Conservation (phyloP, 2,329 filamentous ascomycete species). For the Neonectria neomacrospora region DNA sequence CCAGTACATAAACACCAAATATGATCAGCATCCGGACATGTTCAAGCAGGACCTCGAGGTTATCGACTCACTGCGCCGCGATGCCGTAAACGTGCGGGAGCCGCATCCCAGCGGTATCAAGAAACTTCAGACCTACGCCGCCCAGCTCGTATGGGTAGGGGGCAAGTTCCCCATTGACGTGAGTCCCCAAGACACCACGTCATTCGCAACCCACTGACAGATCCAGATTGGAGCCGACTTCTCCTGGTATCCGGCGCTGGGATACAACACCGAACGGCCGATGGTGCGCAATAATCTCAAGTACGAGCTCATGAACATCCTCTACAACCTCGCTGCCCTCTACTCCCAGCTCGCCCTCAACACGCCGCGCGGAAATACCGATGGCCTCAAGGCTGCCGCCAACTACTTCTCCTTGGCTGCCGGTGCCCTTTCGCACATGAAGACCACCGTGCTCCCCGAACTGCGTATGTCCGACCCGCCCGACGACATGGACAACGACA, state of each 20-base stretch:
- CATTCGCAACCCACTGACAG: slow-evolving; percentile 13
- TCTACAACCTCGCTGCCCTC: slow-evolving; percentile 92
- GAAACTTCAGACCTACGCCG: slow-evolving; percentile 91
- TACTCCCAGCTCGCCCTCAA: slow-evolving; percentile 92
- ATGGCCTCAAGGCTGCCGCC: slow-evolving; percentile 87
- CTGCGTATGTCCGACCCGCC: slow-evolving; percentile 83
- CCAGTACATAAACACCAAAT: slow-evolving; percentile 96
- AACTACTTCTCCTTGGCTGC: slow-evolving; percentile 91
- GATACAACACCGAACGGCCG: slow-evolving; percentile 85
- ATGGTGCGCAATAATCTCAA: slow-evolving; percentile 73
- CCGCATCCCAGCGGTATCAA: slow-evolving; percentile 86
- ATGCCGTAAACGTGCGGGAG: slow-evolving; percentile 90
- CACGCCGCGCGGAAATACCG: slow-evolving; percentile 79
- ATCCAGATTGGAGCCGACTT: slow-evolving; percentile 90
- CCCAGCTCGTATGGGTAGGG: slow-evolving; percentile 90
- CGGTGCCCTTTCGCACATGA: slow-evolving; percentile 83
- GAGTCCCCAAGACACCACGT: slow-evolving; percentile 27
- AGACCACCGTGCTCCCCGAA: slow-evolving; percentile 81
- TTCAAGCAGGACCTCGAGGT: slow-evolving; percentile 87
- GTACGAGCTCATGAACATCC: slow-evolving; percentile 89
- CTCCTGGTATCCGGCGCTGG: slow-evolving; percentile 93
- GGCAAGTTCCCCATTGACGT: slow-evolving; percentile 98
- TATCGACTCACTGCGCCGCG: slow-evolving; percentile 83
- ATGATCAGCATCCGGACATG: slow-evolving; percentile 98
- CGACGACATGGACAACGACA: slow-evolving; percentile 94